Evolutionary conservation across 768 basidiomycete species (phyloP).

Genomic region (Xerocomus spinulosus): DNA sequence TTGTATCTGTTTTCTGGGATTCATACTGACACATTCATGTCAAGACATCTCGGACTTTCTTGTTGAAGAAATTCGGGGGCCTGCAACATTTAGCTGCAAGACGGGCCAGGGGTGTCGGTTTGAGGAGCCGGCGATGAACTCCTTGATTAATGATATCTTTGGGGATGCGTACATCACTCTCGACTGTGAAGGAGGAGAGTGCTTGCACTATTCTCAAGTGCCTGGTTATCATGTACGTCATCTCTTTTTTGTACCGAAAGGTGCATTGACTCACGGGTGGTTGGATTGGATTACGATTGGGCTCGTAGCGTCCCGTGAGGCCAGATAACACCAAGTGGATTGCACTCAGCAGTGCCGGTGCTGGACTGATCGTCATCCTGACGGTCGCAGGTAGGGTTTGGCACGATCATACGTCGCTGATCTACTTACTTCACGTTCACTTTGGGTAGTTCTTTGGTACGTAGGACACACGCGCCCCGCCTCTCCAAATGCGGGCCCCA

Average conservation of each 20-base stretch:
- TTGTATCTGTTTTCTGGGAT: not conserved
- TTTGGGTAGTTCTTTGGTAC: slow-evolving; percentile 76
- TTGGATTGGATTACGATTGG: not conserved
- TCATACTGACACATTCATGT: not conserved
- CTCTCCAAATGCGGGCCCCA: slow-evolving; percentile 52
- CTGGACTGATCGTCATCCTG: slow-evolving; percentile 67
- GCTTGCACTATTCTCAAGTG: slow-evolving; percentile 88
- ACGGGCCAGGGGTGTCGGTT: slow-evolving; percentile 76
- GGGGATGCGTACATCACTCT: slow-evolving; percentile 89
- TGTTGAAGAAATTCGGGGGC: slow-evolving; percentile 83
- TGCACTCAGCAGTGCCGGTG: slow-evolving; percentile 77
- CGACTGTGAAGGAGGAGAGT: slow-evolving; percentile 85
- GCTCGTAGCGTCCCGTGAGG: slow-evolving; percentile 60
- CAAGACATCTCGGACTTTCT: slow-evolving; percentile 90
- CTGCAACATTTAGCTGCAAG: slow-evolving; percentile 79
- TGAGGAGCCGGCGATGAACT: slow-evolving; percentile 96
- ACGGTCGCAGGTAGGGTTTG: slow-evolving; percentile 51
- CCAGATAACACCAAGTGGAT: slow-evolving; percentile 82
- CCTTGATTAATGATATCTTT: slow-evolving; percentile 89
- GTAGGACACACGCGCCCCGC: slow-evolving; percentile 61
- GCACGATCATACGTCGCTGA: not conserved
- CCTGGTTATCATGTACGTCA: slow-evolving; percentile 75
- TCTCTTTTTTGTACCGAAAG: not conserved
- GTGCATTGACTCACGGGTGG: not conserved
- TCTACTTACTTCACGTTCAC: not conserved